Base-by-base conservation (phyloP, 2,329 filamentous ascomycete species). In the Claviceps spartinae region DNA sequence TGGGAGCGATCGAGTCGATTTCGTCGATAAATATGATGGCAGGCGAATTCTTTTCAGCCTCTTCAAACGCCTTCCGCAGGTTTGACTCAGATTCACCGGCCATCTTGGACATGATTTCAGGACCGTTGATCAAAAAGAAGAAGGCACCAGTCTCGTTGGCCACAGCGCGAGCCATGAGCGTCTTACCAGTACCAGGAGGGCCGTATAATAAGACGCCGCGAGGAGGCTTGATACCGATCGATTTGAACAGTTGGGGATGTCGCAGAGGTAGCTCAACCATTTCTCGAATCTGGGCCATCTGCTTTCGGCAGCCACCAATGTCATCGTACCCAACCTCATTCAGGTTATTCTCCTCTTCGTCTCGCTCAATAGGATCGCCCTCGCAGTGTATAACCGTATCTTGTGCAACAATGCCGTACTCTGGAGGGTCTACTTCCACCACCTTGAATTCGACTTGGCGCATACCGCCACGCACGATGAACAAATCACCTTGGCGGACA, bases 61-160 rank as follows among this genome's bases (percentile, higher is more conserved):
- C 93, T 70, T 97, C 93, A 63, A 98, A 98, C n/a, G 93, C 93
- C 75, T 97, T 97, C 63, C 93, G 86, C 60, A 98, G 73, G 70
- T 97, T 97, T 54, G 91, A 97, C 71, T 97, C 93, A 54, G 93
- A 97, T 72, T 98, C 93, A 81, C 93, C 93, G 54, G 93, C 93
- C 93, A 97, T 97, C 82, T 97, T 97, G 54, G 91, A 96, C 93
- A 98, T 97, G 75, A 98, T 97, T 70, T 97, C 93, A 50, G 93
- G 93, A 58, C 93, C 91, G 72, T 97, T 97, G 81, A 98, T 97
- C 57, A 97, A 74, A 82, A 98, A 97, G 77, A 98, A 98, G 77
- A 97, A 97, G 48, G 91, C 91, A 63, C 93, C 93, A 37, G 93
- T 97, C 78, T 97, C 93, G 73, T 97, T 97, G 72, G 93, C 93